Percentiles rank a stretch among this genome's conserved stretches.
Evolutionary conservation across 331 rosid genomes (phyloP).

Genomic region (Quercus tomentella): DNA sequence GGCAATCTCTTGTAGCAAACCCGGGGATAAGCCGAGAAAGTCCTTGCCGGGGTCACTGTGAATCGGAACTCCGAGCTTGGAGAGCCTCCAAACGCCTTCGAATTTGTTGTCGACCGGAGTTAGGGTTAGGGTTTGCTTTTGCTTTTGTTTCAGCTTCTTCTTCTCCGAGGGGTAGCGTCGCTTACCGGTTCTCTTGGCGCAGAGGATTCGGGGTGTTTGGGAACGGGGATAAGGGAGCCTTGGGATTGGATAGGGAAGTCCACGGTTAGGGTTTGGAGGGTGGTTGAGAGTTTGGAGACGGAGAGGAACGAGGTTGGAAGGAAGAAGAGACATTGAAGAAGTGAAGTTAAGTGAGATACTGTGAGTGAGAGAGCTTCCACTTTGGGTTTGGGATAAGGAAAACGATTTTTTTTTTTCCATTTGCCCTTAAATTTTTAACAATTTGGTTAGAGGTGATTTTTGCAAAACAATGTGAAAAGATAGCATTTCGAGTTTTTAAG

Average conservation of each 20-base stretch:
- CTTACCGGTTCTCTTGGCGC: slow-evolving; percentile 64
- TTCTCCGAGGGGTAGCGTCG: slow-evolving; percentile 82
- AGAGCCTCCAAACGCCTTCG: slow-evolving; percentile 68
- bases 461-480: no score
- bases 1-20: slow-evolving; percentile 57
- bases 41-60: slow-evolving; percentile 74
- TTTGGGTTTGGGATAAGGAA: slow-evolving; percentile 22
- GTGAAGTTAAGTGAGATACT: not conserved
- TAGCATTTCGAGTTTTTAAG: no score
- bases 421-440: no score
- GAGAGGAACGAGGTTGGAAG: slow-evolving; percentile 29
- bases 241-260: not conserved
- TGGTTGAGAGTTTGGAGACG: not conserved
- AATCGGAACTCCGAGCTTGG: slow-evolving; percentile 62
- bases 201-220: slow-evolving; percentile 27
- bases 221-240: not conserved
- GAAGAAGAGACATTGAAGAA: slow-evolving; percentile 23
- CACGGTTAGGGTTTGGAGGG: slow-evolving; percentile 17
- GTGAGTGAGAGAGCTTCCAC: not conserved
- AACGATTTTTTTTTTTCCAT: no score
- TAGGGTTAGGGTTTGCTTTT: slow-evolving; percentile 22
- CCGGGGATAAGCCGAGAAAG: slow-evolving; percentile 49
- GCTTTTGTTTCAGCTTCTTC: slow-evolving; percentile 54
- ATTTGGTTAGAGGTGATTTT: no score
- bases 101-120: slow-evolving; percentile 27